A percentile compares a stretch with the other conserved stretches of the same genome.
phyloP scores from a whole-genome alignment of 768 basidiomycete species.

The Arthromyces matolae region DNA sequence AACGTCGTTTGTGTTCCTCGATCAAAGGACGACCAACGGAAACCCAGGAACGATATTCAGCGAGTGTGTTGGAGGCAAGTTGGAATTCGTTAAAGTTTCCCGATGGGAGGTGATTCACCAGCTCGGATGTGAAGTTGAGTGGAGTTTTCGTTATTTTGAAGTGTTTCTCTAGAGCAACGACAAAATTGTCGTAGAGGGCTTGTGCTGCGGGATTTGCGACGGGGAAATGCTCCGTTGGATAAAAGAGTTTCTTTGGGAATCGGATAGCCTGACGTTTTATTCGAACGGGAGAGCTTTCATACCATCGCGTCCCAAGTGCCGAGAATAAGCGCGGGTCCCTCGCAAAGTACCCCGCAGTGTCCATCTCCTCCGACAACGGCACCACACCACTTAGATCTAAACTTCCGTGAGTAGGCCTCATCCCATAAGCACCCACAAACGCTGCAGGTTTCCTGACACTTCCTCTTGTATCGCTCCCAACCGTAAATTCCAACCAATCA shows the following conservation, averaged over 20 bases:
- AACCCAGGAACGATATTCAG: constrained; percentile 34
- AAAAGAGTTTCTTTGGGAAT: constrained; percentile 29
- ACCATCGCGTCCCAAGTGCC: constrained; percentile 29
- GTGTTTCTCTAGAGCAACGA: constrained; percentile 20
- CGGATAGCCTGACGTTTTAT: constrained; percentile 20
- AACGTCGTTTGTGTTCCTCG: constrained; percentile 19
- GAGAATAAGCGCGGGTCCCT: constrained; percentile 30
- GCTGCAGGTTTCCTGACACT: constrained; percentile 39
- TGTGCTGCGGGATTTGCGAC: constrained; percentile 29
- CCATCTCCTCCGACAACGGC: constrained; percentile 37
- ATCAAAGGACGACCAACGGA: constrained; percentile 32
- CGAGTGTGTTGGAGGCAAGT: constrained; percentile 27
- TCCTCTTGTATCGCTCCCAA: constrained; percentile 37
- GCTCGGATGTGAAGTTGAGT: constrained; percentile 26
- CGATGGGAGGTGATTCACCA: constrained; percentile 29
- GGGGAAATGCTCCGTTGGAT: constrained; percentile 35
- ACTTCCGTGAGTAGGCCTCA: constrained; percentile 31
- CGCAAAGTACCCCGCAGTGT: constrained; percentile 35
- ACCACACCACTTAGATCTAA: constrained; percentile 31
- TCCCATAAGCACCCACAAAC: constrained; percentile 34
- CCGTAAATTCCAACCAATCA: constrained; percentile 35
- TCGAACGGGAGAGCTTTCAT: constrained; percentile 25
- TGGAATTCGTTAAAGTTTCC: constrained; percentile 27
- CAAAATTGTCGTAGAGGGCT: constrained; percentile 27
- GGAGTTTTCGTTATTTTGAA: constrained; percentile 24